Base-by-base conservation (phyloP, 2,329 filamentous ascomycete genomes). In the Paraphaeosphaeria minitans region DNA sequence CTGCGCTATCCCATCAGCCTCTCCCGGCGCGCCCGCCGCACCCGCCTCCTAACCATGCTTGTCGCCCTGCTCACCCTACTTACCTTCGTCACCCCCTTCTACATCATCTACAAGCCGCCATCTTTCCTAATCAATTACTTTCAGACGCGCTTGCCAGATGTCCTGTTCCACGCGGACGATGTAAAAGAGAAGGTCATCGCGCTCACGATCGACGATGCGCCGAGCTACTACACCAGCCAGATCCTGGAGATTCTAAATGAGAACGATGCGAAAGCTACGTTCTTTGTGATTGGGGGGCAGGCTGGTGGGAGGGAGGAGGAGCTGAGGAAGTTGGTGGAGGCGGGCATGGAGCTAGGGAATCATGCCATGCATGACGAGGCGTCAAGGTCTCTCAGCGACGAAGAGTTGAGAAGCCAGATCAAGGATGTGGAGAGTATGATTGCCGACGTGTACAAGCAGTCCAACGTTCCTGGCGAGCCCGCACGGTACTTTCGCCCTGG, bases 301-400 rank as follows among this genome's bases (percentile, higher is more conserved):
- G 87, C 92, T 10, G 66, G 80, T 0, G 85, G 83, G 3, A 75
- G 82, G 48, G 76, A 82, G 50, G 72, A 69, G 6, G 75, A 84
- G 59, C 75, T 90, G 50, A 68, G 75, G 57, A 74, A 83, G 9
- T 75, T 87, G 41, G 68, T 89, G 4, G 80, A 81, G 31, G 73
- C 84, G 4, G 86, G 85, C 3, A 79, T 79, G 48, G 83, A 83
- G 79, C 81, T 97, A 3, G 93, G 85, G 24, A 97, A 97, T 77
- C 93, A 97, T 77, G 93, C 90, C 10, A 93, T 95, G 91, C 85
- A 87, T 74, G 93, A 97, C 76, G 91, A 95, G 79, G 87, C 92
- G 0, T 89, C 88, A 10, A 82, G 85, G 46, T 80, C 80, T 0
- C 80, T 96, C 27, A 77, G 81, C 42, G 82, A 87, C 53, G 79